These are phyloP conservation scores for Xylaria cubensis DNA, from an alignment of 495 filamentous ascomycete species.

Conservation along the genomic window DNA sequence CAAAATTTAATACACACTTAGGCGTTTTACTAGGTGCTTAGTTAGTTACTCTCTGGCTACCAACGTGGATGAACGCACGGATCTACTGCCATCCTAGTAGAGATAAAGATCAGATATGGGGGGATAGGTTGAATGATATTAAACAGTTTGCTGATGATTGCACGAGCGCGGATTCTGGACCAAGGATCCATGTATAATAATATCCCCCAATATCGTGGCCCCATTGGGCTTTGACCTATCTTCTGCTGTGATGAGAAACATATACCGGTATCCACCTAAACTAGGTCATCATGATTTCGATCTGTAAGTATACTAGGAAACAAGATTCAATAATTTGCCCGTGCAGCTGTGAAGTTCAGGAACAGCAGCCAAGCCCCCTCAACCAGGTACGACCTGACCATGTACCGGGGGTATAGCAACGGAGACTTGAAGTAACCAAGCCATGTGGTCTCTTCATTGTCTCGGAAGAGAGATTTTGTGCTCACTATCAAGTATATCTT, in stretches of 20 bases:
- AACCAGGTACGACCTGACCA: slow-evolving; percentile 12
- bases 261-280: slow-evolving; percentile 17
- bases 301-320: slow-evolving; percentile 1
- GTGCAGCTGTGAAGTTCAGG: slow-evolving; percentile 21
- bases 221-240: slow-evolving; percentile 25
- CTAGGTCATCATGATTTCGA: slow-evolving; percentile 12
- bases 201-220: neutral
- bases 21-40: neutral
- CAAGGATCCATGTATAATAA: slow-evolving; percentile 19
- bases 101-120: slow-evolving; percentile 13
- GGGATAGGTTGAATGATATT: slow-evolving; percentile 5
- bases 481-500: neutral
- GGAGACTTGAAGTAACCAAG: slow-evolving; percentile 41
- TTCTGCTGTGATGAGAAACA: slow-evolving; percentile 20
- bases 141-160: slow-evolving; percentile 10
- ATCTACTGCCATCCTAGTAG: neutral
- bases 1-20: neutral
- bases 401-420: neutral
- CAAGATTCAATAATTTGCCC: slow-evolving; percentile 27
- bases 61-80: slow-evolving; percentile 15
- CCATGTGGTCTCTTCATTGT: slow-evolving; percentile 40
- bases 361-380: slow-evolving; percentile 19
- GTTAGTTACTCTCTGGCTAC: slow-evolving; percentile 11
- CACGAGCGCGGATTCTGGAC: slow-evolving; percentile 17
- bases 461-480: slow-evolving; percentile 21